Conservation (phyloP, 768 basidiomycete species). For the Leccinum broughii region DNA sequence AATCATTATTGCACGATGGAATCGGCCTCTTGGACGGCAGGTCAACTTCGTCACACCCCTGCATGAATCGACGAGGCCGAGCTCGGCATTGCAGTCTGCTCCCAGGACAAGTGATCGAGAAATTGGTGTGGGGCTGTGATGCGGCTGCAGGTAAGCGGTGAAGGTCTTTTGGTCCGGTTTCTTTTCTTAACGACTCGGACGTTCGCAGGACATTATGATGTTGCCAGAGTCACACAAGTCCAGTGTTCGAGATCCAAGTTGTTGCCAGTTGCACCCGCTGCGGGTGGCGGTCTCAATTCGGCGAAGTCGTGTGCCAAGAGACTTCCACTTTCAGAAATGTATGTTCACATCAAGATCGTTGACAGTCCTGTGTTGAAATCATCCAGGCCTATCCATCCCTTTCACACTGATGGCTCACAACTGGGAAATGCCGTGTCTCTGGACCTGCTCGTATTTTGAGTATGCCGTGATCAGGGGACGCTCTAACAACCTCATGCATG, state of each 20-base stretch:
- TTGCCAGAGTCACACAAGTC: neutral
- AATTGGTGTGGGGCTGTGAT: neutral
- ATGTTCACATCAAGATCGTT: neutral
- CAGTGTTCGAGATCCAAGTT: too few species aligned
- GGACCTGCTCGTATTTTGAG: neutral
- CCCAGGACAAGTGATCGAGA: neutral
- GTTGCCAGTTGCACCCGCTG: too few species aligned
- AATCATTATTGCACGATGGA: neutral
- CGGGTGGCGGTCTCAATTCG: neutral
- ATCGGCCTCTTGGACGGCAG: neutral
- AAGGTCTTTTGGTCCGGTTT: neutral
- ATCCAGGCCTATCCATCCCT: neutral
- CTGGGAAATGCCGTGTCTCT: neutral
- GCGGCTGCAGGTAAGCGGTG: neutral
- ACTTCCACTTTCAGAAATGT: neutral
- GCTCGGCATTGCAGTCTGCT: neutral
- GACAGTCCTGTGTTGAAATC: neutral
- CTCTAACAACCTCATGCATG: neutral
- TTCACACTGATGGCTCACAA: neutral
- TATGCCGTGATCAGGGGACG: constrained; percentile 7
- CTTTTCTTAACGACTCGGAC: neutral
- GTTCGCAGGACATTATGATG: neutral
- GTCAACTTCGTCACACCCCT: neutral
- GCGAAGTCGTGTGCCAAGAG: neutral
- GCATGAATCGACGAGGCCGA: neutral